These are phyloP conservation scores for Paramecium sexaurelia DNA, from an alignment of 73 alveolate genomes.

Conservation along the genomic window DNA sequence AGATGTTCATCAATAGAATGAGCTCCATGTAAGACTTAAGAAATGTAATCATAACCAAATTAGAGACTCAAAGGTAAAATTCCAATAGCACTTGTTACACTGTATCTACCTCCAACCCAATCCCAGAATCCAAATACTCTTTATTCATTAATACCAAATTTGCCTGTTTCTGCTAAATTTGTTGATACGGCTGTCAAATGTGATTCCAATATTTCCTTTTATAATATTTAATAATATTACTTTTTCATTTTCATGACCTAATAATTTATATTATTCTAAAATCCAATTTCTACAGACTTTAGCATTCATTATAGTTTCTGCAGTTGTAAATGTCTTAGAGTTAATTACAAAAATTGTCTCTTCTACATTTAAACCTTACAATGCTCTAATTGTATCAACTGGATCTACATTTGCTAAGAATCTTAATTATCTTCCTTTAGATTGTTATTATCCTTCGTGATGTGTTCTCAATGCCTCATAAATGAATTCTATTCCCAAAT, in stretches of 20 bases:
- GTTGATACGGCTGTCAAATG: slow-evolving; percentile 94
- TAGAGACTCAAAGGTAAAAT: slow-evolving; percentile 93
- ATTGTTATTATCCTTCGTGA: not conserved
- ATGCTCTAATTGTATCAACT: slow-evolving; percentile 91
- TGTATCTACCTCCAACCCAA: slow-evolving; percentile 99
- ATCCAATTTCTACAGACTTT: slow-evolving; percentile 81
- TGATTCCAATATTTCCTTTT: not conserved
- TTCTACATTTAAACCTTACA: slow-evolving; percentile 85
- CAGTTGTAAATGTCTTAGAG: slow-evolving; percentile 96
- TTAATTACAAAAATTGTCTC: slow-evolving; percentile 87
- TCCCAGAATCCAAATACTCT: slow-evolving; percentile 95
- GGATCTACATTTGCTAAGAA: slow-evolving; percentile 99
- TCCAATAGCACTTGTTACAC: slow-evolving; percentile 98
- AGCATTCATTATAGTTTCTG: slow-evolving; percentile 98
- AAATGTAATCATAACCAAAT: slow-evolving; percentile 76
- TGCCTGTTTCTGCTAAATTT: slow-evolving; percentile 78
- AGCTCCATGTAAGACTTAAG: slow-evolving; percentile 50
- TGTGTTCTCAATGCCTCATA: slow-evolving; percentile 64
- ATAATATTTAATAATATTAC: not conserved
- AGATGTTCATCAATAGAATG: slow-evolving; percentile 55
- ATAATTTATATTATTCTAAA: slow-evolving; percentile 74
- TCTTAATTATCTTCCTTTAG: slow-evolving; percentile 61
- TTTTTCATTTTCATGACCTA: slow-evolving; percentile 17
- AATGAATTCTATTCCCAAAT: slow-evolving; percentile 51
- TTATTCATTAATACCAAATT: slow-evolving; percentile 87